These are phyloP conservation scores for Pythium catenulatum DNA, from an alignment of 352 stramenopile species.

Conservation along the genomic window DNA sequence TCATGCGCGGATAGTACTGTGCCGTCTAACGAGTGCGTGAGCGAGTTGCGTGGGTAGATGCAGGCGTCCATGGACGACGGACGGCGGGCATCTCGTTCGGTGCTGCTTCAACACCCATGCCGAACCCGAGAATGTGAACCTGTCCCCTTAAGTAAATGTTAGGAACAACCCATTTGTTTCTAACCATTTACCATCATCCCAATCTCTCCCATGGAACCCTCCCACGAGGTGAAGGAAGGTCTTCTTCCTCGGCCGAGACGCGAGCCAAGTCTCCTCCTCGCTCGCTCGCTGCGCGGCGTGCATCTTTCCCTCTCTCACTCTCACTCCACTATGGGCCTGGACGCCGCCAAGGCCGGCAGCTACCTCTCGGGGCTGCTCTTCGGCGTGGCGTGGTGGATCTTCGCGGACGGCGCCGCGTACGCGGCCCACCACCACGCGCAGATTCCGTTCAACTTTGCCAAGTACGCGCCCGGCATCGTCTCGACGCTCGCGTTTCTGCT, in stretches of 20 bases:
- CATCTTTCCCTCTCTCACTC: not conserved
- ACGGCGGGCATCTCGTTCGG: too few relatives aligned
- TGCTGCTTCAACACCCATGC: too few relatives aligned
- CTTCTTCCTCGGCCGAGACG: too few relatives aligned
- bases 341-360: conserved; percentile 61
- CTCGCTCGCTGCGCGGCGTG: too few relatives aligned
- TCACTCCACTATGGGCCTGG: conserved; percentile 17
- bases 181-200: conserved; percentile 16
- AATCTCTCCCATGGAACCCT: too few relatives aligned
- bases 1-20: too few relatives aligned
- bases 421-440: conserved; percentile 70
- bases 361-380: conserved; percentile 76
- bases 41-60: too few relatives aligned
- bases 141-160: not conserved
- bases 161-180: not conserved
- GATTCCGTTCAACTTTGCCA: conserved; percentile 79
- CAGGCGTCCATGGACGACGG: too few relatives aligned
- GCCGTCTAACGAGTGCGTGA: too few relatives aligned
- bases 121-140: too few relatives aligned
- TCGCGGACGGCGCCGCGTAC: conserved; percentile 74
- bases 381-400: conserved; percentile 78
- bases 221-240: too few relatives aligned
- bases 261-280: too few relatives aligned
- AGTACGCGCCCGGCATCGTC: conserved; percentile 76
- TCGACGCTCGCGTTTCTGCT: conserved; percentile 80